Conservation (phyloP, 1,284 basidiomycete genomes). For the Trichosporon sp. region DNA sequence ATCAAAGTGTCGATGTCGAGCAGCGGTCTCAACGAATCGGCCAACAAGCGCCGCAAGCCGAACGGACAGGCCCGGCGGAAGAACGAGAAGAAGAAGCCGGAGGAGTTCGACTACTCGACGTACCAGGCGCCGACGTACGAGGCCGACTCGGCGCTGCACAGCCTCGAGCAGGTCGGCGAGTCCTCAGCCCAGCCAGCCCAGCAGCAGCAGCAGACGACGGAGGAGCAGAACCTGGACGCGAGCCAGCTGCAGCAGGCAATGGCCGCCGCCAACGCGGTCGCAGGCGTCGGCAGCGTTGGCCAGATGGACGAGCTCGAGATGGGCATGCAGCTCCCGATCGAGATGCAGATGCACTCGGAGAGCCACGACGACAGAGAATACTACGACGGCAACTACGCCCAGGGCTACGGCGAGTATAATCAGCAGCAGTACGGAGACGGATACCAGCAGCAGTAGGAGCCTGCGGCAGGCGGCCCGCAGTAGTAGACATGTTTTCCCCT, state of each 20-base stretch:
- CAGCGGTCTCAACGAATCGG: slow-evolving; percentile 20
- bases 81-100: slow-evolving; percentile 31
- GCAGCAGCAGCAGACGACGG: slow-evolving; percentile 8
- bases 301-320: slow-evolving; percentile 56
- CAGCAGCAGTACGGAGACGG: slow-evolving; percentile 21
- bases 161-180: not conserved
- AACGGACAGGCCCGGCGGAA: slow-evolving; percentile 34
- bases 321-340: slow-evolving; percentile 54
- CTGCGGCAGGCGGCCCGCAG: not conserved
- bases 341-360: slow-evolving; percentile 54
- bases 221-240: slow-evolving; percentile 39
- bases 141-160: slow-evolving; percentile 11
- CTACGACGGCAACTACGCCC: slow-evolving; percentile 23
- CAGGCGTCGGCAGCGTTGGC: slow-evolving; percentile 36
- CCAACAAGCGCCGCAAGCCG: slow-evolving; percentile 34
- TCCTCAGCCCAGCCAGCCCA: slow-evolving; percentile 4
- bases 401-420: slow-evolving; percentile 19
- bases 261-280: slow-evolving; percentile 39
- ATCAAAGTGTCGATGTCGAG: slow-evolving; percentile 49
- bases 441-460: slow-evolving; percentile 20
- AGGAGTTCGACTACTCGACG: slow-evolving; percentile 28
- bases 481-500: not conserved
- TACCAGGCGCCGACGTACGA: slow-evolving; percentile 20
- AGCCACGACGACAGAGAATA: slow-evolving; percentile 40
- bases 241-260: slow-evolving; percentile 54